Evolutionary conservation across 169 alveolate genomes (phyloP), one percentile per base, ranked within the genome.

Genomic region (Sarcocystis neurona): DNA sequence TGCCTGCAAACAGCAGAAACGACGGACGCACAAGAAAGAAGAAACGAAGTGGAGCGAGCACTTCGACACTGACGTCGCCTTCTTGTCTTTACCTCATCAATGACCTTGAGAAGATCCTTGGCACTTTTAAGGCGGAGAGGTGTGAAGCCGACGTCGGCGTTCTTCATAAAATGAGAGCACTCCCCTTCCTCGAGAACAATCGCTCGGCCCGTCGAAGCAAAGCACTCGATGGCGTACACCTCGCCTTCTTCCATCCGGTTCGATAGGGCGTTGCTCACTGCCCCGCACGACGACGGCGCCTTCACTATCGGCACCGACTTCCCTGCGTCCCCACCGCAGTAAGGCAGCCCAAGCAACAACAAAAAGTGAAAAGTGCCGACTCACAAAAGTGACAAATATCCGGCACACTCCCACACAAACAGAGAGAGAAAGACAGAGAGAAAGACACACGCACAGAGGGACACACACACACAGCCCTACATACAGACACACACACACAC

Each of bases 191-290:
- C 98, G 90, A 96, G 58, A 44, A 94, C 97, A 27, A 60, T 82
- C 3, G 99, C 99, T 88, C 97, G 98, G 63, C 99, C 99, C 30
- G 99, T 98, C 0, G 99, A 95, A 50, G 99, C 99, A 93, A 98
- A 98, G 6, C 99, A 98, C 93, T 98, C 99, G 30, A 99, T 98
- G 12, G 99, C 99, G 94, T 98, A 99, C 79, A 98, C 92, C 92
- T 99, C 99, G 18, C 99, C 99, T 94, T 99, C 99, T 92, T 98
- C 99, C 99, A 99, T 99, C 78, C 96, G 92, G 93, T 98, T 98
- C 47, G 72, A 32, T 15, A 84, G 84, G 72, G 89, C 91, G 48
- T 78, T 53, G 48, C 97, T 97, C 39, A 43, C 60, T 37, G n/a
- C 50, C 46, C 60, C 72, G n/a, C n/a, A n/a, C n/a, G n/a, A n/a